These are phyloP conservation scores for Sporothrix luriei DNA, from an alignment of 2,329 filamentous ascomycete genomes.

Conservation along the genomic window DNA sequence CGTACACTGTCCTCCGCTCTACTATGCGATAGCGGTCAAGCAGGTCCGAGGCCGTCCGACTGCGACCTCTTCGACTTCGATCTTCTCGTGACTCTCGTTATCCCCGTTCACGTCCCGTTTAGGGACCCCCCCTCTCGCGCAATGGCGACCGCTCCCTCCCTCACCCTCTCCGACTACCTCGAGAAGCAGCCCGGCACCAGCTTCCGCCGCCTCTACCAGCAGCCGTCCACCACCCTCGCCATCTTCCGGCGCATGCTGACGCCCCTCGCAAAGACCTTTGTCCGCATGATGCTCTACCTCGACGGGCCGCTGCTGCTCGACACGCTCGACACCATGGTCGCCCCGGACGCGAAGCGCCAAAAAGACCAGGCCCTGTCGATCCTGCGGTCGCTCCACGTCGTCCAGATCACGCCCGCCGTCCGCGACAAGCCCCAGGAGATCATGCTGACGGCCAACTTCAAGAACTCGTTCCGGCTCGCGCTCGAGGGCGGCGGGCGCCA, in stretches of 20 bases:
- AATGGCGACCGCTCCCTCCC: constrained; percentile 55
- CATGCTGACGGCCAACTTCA: constrained; percentile 78
- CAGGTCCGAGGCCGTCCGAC: constrained; percentile 17
- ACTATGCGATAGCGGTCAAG: constrained; percentile 18
- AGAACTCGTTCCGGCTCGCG: constrained; percentile 77
- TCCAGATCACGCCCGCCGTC: constrained; percentile 64
- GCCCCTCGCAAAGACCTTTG: constrained; percentile 89
- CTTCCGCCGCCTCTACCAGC: constrained; percentile 89
- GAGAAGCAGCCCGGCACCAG: constrained; percentile 88
- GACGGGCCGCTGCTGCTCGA: constrained; percentile 75
- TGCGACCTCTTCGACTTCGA: constrained; percentile 16
- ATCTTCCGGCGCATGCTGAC: constrained; percentile 98
- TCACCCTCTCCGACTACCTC: constrained; percentile 81
- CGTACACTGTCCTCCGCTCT: background rate
- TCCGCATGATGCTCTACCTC: constrained; percentile 94
- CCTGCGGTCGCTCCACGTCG: constrained; percentile 82
- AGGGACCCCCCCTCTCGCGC: constrained; percentile 34
- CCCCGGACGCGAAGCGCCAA: constrained; percentile 65
- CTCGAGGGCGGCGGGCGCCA: constrained; percentile 84
- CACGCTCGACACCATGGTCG: constrained; percentile 85
- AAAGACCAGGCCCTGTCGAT: constrained; percentile 82
- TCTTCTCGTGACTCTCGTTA: background rate
- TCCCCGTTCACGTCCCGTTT: background rate
- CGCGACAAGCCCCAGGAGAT: constrained; percentile 70
- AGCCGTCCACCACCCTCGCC: constrained; percentile 91